phyloP scores from a whole-genome alignment of 148 eudicot genomes.

The Arbutus unedo region DNA sequence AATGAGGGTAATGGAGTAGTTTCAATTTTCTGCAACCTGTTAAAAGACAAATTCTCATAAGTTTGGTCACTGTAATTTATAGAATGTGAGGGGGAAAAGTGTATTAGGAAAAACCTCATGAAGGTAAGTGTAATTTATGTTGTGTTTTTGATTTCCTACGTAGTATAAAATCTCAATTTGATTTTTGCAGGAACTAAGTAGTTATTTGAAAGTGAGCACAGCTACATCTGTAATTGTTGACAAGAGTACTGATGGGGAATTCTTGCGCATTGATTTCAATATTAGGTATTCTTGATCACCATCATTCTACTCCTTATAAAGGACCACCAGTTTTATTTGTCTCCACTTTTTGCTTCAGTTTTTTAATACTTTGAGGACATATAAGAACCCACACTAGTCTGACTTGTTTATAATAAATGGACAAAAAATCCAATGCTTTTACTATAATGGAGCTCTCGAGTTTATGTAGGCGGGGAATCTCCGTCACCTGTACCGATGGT shows the following conservation, averaged over 20 bases:
- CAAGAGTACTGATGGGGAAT: slow-evolving; percentile 80
- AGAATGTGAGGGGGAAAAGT: not conserved
- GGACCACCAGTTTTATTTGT: not conserved
- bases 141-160: slow-evolving; percentile 8
- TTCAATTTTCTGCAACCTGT: no score
- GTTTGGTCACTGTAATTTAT: not conserved
- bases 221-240: slow-evolving; percentile 78
- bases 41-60: not conserved
- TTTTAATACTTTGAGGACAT: not conserved
- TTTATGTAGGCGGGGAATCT: not conserved
- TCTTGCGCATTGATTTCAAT: slow-evolving; percentile 81
- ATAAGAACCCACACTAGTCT: not conserved
- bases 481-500: not conserved
- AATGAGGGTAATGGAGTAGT: not conserved
- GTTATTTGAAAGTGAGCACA: slow-evolving; percentile 69
- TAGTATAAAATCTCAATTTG: slow-evolving; percentile 18
- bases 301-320: not conserved
- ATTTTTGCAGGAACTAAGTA: slow-evolving; percentile 69
- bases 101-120: not conserved
- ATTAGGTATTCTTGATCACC: slow-evolving; percentile 45
- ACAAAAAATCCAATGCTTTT: not conserved
- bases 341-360: not conserved
- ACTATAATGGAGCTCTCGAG: not conserved
- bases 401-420: not conserved
- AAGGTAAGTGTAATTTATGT: not conserved